These are phyloP conservation scores for Astrothelium macrocarpum DNA, from an alignment of 495 filamentous ascomycete species.

Conservation along the genomic window DNA sequence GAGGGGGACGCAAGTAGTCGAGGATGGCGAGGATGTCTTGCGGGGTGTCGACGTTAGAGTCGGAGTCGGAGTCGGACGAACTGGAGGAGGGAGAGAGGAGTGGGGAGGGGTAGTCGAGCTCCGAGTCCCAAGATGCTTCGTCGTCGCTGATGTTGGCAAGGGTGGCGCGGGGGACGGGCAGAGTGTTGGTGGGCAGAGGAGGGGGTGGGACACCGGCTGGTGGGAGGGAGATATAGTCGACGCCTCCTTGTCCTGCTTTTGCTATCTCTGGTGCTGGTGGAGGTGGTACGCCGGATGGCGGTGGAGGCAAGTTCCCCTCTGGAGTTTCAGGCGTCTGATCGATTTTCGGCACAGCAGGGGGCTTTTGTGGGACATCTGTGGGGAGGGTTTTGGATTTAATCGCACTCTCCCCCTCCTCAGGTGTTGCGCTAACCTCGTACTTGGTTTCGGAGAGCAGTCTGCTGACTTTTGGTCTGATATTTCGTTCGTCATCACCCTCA, in stretches of 20 bases:
- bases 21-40: background rate
- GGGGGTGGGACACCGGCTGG: background rate
- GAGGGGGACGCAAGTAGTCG: background rate
- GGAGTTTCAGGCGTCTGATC: background rate
- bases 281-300: background rate
- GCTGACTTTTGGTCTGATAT: background rate
- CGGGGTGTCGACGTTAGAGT: constrained; percentile 15
- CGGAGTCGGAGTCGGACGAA: constrained; percentile 8
- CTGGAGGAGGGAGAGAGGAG: background rate
- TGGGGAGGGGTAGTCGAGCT: constrained; percentile 21
- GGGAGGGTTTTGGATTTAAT: too few relatives aligned
- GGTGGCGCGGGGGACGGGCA: background rate
- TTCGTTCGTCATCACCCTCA: background rate
- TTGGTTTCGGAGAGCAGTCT: background rate
- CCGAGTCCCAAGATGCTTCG: constrained; percentile 31
- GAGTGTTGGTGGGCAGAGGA: background rate
- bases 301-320: background rate
- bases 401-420: background rate
- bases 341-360: background rate
- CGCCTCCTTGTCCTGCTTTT: background rate
- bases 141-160: constrained; percentile 15
- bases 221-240: background rate
- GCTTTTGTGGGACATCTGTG: background rate
- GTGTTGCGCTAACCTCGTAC: background rate
- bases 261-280: background rate